Percentiles rank a stretch among this genome's conserved stretches.
Evolutionary conservation across 331 rosid species (phyloP).

Genomic region (Malus hybrid): DNA sequence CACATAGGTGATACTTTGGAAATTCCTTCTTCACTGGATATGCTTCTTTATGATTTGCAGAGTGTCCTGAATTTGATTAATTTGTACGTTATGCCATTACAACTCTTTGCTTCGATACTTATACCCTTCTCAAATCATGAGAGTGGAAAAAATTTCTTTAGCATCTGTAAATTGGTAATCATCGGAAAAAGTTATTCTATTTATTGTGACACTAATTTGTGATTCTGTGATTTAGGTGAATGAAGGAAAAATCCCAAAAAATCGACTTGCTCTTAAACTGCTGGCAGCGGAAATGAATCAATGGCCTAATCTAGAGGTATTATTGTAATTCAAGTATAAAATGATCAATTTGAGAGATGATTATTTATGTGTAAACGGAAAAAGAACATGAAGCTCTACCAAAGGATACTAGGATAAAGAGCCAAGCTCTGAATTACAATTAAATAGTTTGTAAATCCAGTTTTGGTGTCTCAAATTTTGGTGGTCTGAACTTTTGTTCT

Average conservation of each 20-base stretch:
- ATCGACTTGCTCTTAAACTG: slow-evolving; percentile 53
- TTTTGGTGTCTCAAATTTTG: background rate
- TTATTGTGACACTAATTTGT: slow-evolving; percentile 1
- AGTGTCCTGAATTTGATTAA: background rate
- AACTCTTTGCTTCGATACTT: background rate
- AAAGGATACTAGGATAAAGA: background rate
- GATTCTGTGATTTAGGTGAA: slow-evolving; percentile 45
- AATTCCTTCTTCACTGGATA: background rate
- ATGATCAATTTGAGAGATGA: background rate
- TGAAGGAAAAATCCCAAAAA: slow-evolving; percentile 72
- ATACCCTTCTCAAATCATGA: background rate
- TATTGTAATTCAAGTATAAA: slow-evolving; percentile 8
- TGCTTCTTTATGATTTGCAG: background rate
- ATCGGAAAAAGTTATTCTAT: background rate
- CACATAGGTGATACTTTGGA: background rate
- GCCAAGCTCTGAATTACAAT: background rate
- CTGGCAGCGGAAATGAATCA: slow-evolving; percentile 76
- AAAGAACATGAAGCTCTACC: background rate
- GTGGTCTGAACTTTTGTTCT: background rate
- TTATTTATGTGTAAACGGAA: background rate
- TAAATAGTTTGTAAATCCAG: background rate
- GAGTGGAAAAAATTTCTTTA: background rate
- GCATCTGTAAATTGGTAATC: background rate
- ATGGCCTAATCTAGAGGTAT: slow-evolving; percentile 97
- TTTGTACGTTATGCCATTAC: background rate